phyloP scores from a whole-genome alignment of 2,329 filamentous ascomycete species.

The Sphaerulina musiva region DNA sequence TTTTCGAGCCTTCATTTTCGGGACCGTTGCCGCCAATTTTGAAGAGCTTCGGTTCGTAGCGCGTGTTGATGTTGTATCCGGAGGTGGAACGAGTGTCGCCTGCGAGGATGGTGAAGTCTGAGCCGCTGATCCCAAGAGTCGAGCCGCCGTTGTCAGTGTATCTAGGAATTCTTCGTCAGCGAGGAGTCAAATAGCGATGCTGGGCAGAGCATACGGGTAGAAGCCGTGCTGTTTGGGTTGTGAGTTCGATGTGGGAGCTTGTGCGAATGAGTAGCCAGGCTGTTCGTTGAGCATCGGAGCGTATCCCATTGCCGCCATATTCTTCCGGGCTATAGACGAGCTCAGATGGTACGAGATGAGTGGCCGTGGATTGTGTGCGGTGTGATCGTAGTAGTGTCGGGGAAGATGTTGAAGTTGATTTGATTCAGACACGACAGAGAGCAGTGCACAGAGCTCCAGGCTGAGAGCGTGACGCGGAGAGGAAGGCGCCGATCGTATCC shows the following conservation, averaged over 20 bases:
- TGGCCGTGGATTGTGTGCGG: background rate
- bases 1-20: slow-evolving; percentile 74
- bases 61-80: slow-evolving; percentile 98
- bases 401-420: slow-evolving; percentile 6
- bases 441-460: slow-evolving; percentile 9
- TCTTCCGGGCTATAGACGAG: slow-evolving; percentile 11
- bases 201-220: slow-evolving; percentile 66
- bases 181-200: background rate
- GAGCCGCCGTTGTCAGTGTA: slow-evolving; percentile 98
- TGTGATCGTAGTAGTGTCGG: background rate
- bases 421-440: slow-evolving; percentile 7
- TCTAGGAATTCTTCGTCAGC: slow-evolving; percentile 40
- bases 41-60: slow-evolving; percentile 92
- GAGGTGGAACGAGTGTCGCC: slow-evolving; percentile 94
- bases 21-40: slow-evolving; percentile 88
- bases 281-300: slow-evolving; percentile 46
- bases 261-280: slow-evolving; percentile 56
- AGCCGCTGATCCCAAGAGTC: slow-evolving; percentile 87
- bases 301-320: slow-evolving; percentile 52
- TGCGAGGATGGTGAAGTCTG: slow-evolving; percentile 91
- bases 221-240: slow-evolving; percentile 68
- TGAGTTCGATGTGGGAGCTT: slow-evolving; percentile 39
- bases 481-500: slow-evolving; percentile 3
- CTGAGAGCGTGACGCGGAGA: slow-evolving; percentile 17
- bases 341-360: no score